Percentiles rank a stretch among this genome's conserved stretches.
Evolutionary conservation across 2,329 filamentous ascomycete genomes (phyloP).

Genomic region (Plenodomus lindquistii): DNA sequence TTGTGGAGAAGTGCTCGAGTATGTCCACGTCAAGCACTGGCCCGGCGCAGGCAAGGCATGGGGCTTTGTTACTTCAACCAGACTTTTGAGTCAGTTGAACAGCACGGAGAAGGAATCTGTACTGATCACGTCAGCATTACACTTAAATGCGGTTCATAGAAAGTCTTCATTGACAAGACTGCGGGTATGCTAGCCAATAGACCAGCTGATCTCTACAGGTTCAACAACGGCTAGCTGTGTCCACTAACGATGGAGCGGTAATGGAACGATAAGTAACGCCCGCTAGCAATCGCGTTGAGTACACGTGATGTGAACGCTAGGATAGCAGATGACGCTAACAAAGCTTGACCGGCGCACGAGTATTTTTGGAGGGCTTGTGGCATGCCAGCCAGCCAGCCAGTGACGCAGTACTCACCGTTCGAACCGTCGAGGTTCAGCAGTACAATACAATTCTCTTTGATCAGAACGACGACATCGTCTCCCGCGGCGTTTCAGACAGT

Average conservation of each 20-base stretch:
- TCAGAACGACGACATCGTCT: not conserved
- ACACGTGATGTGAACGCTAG: not conserved
- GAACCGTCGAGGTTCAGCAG: not conserved
- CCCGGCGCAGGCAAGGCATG: not conserved
- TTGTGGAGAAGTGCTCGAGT: not conserved
- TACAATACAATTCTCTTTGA: not conserved
- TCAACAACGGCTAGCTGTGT: not conserved
- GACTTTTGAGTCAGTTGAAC: too few species aligned
- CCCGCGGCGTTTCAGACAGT: not conserved
- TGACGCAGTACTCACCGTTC: constrained; percentile 13
- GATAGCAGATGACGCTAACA: not conserved
- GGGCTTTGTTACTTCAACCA: not conserved
- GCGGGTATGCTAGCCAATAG: not conserved
- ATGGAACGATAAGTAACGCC: constrained; percentile 7
- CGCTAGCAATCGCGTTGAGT: constrained; percentile 4
- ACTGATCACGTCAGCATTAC: too few species aligned
- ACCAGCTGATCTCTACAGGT: not conserved
- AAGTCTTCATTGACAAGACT: not conserved
- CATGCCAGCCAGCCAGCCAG: constrained; percentile 7
- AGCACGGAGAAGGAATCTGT: too few species aligned
- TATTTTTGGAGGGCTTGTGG: constrained; percentile 7
- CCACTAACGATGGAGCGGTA: constrained; percentile 10
- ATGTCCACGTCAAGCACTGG: not conserved
- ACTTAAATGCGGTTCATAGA: too few species aligned
- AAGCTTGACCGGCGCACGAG: not conserved